Evolutionary conservation across 2,329 filamentous ascomycete species (phyloP).

Genomic region (Aschersonia sp.): DNA sequence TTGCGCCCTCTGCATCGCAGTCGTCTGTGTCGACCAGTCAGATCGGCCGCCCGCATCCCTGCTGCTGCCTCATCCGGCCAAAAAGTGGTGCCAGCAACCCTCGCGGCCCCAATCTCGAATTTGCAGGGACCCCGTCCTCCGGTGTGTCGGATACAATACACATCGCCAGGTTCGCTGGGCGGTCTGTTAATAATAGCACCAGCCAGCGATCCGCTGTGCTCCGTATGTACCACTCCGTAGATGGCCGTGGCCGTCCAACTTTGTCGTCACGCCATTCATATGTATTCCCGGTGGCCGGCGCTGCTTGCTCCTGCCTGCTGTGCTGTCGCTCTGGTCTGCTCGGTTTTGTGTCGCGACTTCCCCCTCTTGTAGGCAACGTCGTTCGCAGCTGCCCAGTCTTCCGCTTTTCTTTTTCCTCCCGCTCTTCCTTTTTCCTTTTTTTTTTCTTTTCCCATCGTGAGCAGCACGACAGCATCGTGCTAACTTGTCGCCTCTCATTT

Average conservation of each 20-base stretch:
- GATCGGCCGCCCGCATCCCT: background rate
- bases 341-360: conserved; percentile 4
- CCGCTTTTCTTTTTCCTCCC: background rate
- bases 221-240: background rate
- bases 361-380: background rate
- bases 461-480: background rate
- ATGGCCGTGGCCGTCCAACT: background rate
- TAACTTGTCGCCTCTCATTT: background rate
- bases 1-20: too few relatives aligned
- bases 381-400: conserved; percentile 1
- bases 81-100: background rate
- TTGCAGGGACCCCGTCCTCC: conserved; percentile 1
- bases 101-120: background rate
- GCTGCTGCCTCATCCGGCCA: background rate
- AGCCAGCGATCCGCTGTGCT: background rate
- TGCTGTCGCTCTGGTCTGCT: too few relatives aligned
- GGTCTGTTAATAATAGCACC: background rate
- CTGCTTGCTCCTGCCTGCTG: background rate
- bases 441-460: background rate
- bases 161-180: background rate
- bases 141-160: background rate
- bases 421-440: background rate
- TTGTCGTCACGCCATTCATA: too few relatives aligned
- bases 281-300: too few relatives aligned
- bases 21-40: background rate